These are phyloP conservation scores for Calvatia gigantea DNA, from an alignment of 768 basidiomycete species.

Conservation along the genomic window DNA sequence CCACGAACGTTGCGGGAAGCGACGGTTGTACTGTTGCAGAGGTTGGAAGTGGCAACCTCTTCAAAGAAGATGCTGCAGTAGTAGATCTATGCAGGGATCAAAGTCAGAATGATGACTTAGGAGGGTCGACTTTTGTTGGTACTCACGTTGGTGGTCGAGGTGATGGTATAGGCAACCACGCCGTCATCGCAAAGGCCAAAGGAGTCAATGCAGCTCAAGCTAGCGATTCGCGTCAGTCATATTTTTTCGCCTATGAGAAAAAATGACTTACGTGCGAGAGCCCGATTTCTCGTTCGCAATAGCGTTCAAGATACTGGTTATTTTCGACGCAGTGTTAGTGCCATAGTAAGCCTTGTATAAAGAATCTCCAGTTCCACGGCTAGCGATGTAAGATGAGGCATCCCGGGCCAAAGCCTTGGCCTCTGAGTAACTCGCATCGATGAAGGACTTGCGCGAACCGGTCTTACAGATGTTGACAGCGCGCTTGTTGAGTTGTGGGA, in stretches of 20 bases:
- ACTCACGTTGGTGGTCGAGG: slow-evolving; percentile 37
- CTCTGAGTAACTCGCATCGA: slow-evolving; percentile 37
- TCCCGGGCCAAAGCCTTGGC: slow-evolving; percentile 33
- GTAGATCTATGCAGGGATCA: slow-evolving; percentile 32
- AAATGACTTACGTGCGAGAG: slow-evolving; percentile 31
- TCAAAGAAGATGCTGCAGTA: slow-evolving; percentile 46
- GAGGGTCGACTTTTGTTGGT: no score
- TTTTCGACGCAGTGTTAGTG: slow-evolving; percentile 28
- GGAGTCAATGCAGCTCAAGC: slow-evolving; percentile 39
- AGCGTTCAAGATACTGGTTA: slow-evolving; percentile 30
- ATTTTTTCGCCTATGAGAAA: neutral
- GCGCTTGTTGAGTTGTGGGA: slow-evolving; percentile 30
- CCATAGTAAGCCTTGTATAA: slow-evolving; percentile 40
- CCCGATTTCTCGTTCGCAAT: slow-evolving; percentile 39
- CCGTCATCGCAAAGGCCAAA: slow-evolving; percentile 32
- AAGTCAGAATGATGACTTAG: neutral
- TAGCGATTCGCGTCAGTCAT: slow-evolving; percentile 9
- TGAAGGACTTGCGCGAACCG: slow-evolving; percentile 31
- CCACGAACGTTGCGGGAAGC: slow-evolving; percentile 42
- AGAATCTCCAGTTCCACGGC: slow-evolving; percentile 30
- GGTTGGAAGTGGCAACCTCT: slow-evolving; percentile 32
- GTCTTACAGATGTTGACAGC: slow-evolving; percentile 35
- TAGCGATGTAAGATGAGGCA: slow-evolving; percentile 31
- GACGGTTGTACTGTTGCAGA: slow-evolving; percentile 43
- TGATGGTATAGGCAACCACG: slow-evolving; percentile 44